phyloP scores from a whole-genome alignment of 257 asterid species.

The Gentiana straminea region DNA sequence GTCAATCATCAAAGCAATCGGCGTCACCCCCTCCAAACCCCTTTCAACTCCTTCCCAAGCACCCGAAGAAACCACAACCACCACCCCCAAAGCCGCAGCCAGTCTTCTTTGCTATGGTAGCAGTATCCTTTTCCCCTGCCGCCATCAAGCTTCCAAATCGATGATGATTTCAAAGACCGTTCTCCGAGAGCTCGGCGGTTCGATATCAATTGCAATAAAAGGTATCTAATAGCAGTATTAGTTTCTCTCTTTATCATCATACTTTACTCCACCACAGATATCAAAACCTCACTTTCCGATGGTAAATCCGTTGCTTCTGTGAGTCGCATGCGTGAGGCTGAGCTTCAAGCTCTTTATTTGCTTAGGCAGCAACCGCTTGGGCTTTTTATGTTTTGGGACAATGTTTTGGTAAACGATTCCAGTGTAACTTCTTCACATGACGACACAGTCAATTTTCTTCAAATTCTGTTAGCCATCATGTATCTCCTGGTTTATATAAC shows the following conservation, averaged over 20 bases:
- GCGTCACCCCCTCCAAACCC: too few relatives aligned
- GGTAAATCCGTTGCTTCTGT: constrained; percentile 16
- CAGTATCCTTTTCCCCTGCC: too few relatives aligned
- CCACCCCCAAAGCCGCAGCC: too few relatives aligned
- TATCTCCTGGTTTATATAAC: constrained; percentile 36
- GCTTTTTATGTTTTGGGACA: constrained; percentile 63
- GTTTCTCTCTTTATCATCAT: constrained; percentile 45
- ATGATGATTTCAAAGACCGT: constrained; percentile 12
- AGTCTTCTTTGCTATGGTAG: too few relatives aligned
- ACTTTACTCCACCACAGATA: constrained; percentile 52
- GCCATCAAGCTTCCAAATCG: constrained; percentile 32
- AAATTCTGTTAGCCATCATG: constrained; percentile 10
- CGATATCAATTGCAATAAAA: constrained; percentile 35
- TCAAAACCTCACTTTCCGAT: constrained; percentile 34
- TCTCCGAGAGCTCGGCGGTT: constrained; percentile 25
- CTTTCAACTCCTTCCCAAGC: too few relatives aligned
- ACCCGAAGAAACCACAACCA: too few relatives aligned
- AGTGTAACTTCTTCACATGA: constrained; percentile 14
- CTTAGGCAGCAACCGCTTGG: constrained; percentile 69
- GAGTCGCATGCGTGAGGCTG: constrained; percentile 78
- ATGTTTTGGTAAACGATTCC: constrained; percentile 20
- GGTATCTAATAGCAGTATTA: constrained; percentile 47
- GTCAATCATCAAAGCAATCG: too few relatives aligned
- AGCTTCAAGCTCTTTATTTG: constrained; percentile 58
- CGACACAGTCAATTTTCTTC: constrained; percentile 14